Percentiles rank a stretch among this genome's conserved stretches.
These are phyloP conservation scores for Xylariomycetidae sp. DNA, from an alignment of 2,329 filamentous ascomycete species.

Conservation along the genomic window DNA sequence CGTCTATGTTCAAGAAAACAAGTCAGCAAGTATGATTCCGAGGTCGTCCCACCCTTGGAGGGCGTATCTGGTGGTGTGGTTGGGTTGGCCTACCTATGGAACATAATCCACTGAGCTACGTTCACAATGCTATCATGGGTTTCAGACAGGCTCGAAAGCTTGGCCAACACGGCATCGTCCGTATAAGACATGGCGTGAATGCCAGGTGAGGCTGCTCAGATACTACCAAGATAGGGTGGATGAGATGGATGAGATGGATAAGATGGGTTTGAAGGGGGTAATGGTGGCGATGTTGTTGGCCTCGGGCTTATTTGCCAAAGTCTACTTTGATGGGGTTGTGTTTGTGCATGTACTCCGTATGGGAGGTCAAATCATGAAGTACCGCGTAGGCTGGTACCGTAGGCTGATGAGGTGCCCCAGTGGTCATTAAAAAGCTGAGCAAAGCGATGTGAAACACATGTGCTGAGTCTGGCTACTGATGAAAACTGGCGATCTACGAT, in stretches of 20 bases:
- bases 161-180: conserved; percentile 90
- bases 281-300: too few species aligned
- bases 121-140: conserved; percentile 96
- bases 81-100: conserved; percentile 69
- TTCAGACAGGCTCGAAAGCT: conserved; percentile 92
- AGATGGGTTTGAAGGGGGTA: conserved; percentile 1
- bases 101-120: conserved; percentile 99
- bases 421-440: conserved; percentile 11
- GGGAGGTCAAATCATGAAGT: too few species aligned
- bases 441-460: conserved; percentile 9
- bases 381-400: too few species aligned
- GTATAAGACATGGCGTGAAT: conserved; percentile 95
- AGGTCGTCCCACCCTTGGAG: too few species aligned
- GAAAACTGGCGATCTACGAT: conserved; percentile 3
- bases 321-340: neutral
- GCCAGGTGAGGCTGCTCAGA: too few species aligned
- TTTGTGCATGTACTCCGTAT: conserved; percentile 1
- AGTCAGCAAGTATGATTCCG: conserved; percentile 24
- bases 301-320: too few species aligned
- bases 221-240: too few species aligned
- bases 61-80: conserved; percentile 1
- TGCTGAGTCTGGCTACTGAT: conserved; percentile 10
- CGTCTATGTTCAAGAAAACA: conserved; percentile 50
- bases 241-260: conserved; percentile 2
- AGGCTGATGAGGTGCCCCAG: too few species aligned